Evolutionary conservation across 2,329 filamentous ascomycete genomes (phyloP), one percentile per base, ranked within the genome.

Genomic region (Beauveria brongniartii): DNA sequence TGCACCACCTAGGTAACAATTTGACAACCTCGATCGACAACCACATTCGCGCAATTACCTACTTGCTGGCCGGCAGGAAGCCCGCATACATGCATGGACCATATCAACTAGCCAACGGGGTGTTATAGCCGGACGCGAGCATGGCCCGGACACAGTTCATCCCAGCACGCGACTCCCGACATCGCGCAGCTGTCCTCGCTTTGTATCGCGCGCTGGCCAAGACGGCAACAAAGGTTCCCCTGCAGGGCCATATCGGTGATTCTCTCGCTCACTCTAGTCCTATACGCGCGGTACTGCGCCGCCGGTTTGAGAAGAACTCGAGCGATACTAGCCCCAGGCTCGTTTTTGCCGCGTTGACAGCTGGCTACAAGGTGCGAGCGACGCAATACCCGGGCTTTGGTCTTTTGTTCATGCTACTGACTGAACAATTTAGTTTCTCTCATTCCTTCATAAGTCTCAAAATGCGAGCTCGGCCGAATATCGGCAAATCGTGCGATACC

Each of bases 161-260:
- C 48, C 80, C 82, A 37, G 77, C 78, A 63, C 76, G 75, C 61
- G 77, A 76, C 63, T 78, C 79, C 67, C 79, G 80, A 64, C 82
- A 85, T 69, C 78, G 82, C 63, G 70, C 68, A 67, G 82, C 82
- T 68, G 82, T 84, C 69, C 80, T 90, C 64, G 87, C 89, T 55
- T 83, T 93, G 54, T 92, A 88, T 74, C 82, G 87, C 64, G 85
- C 88, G 41, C 82, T 93, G 60, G 74, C 91, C 57, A 79, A 79
- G 64, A 80, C 84, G 73, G 84, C 79, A 62, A 71, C 75, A 34
- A 75, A 72, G 46, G 73, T 88, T 40, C 74, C 80, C 1, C 73
- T 90, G 1, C 79, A 82, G 1, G 67, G 76, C 68, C 75, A 82
- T 52, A 55, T 4, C 64, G 67, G 37, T 68, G 67, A 46, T 20